These are phyloP conservation scores for Tricharina praecox DNA, from an alignment of 495 filamentous ascomycete species.

Conservation along the genomic window DNA sequence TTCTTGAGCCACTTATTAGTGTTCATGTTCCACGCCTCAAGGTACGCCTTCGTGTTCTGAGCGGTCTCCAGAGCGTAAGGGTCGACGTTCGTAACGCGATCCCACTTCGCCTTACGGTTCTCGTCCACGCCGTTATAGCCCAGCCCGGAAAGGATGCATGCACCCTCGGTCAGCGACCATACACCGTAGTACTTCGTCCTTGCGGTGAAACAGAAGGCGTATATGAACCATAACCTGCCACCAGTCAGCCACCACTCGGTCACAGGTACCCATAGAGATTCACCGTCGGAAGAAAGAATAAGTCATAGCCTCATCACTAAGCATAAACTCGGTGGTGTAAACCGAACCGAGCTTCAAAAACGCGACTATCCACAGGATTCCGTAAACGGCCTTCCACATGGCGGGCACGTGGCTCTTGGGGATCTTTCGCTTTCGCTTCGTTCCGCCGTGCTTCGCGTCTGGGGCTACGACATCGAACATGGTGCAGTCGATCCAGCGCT, in stretches of 20 bases:
- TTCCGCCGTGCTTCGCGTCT: constrained; percentile 32
- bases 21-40: constrained; percentile 95
- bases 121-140: constrained; percentile 88
- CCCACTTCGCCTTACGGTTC: constrained; percentile 69
- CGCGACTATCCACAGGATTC: constrained; percentile 58
- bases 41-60: constrained; percentile 74
- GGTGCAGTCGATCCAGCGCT: constrained; percentile 75
- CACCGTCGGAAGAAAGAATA: constrained; percentile 50
- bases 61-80: constrained; percentile 69
- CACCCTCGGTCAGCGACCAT: constrained; percentile 82
- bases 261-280: not conserved
- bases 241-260: not conserved
- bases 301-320: constrained; percentile 43
- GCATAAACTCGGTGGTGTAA: constrained; percentile 45
- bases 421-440: constrained; percentile 84
- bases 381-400: constrained; percentile 51
- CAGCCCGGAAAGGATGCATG: constrained; percentile 83
- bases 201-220: constrained; percentile 65
- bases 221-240: constrained; percentile 40
- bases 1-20: constrained; percentile 94
- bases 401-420: constrained; percentile 81
- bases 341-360: constrained; percentile 58
- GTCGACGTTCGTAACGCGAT: constrained; percentile 72
- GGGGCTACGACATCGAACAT: constrained; percentile 74
- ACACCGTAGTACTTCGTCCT: constrained; percentile 91